These are phyloP conservation scores for Cylindrotheca fusiformis DNA, from an alignment of 108 stramenopile species.

Conservation along the genomic window DNA sequence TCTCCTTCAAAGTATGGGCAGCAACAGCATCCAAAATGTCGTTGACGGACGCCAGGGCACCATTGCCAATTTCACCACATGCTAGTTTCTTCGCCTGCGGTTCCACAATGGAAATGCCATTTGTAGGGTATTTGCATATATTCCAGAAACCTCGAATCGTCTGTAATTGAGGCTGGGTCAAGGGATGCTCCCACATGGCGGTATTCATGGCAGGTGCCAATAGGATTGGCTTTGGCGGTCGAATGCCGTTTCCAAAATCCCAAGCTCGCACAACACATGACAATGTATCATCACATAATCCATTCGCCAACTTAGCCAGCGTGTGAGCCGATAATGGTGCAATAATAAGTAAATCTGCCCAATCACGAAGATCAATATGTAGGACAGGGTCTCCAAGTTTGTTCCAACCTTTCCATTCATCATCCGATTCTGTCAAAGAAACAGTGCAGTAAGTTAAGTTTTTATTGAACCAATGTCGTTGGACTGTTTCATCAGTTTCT, in stretches of 20 bases:
- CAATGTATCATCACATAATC: conserved; percentile 88
- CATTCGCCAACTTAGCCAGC: conserved; percentile 78
- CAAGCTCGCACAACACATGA: conserved; percentile 85
- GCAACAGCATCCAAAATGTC: conserved; percentile 53
- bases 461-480: neutral
- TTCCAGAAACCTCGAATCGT: conserved; percentile 62
- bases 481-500: neutral
- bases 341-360: conserved; percentile 82
- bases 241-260: conserved; percentile 63
- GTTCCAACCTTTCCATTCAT: conserved; percentile 82
- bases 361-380: conserved; percentile 89
- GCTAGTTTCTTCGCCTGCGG: conserved; percentile 75
- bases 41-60: conserved; percentile 77
- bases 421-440: conserved; percentile 48
- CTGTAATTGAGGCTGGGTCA: conserved; percentile 65
- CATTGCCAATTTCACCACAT: conserved; percentile 86
- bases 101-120: conserved; percentile 40
- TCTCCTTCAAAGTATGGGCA: no score
- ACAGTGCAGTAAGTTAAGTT: conserved; percentile 10
- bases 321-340: conserved; percentile 88
- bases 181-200: conserved; percentile 90
- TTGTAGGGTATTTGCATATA: neutral
- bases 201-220: conserved; percentile 96
- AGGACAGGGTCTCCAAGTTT: conserved; percentile 78
- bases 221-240: conserved; percentile 70